Conservation (phyloP, 352 stramenopile genomes). For the Globisporangium echinulatum region DNA sequence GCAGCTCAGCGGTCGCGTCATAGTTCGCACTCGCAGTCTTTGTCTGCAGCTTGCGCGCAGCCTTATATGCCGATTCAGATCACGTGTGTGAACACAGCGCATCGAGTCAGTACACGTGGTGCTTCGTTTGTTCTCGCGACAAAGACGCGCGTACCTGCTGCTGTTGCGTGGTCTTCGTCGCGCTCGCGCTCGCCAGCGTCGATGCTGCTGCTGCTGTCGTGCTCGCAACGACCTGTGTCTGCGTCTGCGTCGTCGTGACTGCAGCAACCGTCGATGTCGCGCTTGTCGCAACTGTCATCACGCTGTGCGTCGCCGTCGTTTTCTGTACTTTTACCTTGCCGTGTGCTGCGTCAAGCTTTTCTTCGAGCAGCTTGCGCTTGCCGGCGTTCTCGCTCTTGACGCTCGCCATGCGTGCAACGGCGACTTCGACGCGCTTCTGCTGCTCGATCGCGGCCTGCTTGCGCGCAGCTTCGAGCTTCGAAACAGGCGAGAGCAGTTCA, state of each 20-base stretch:
- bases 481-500: constrained; percentile 52
- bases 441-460: constrained; percentile 56
- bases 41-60: constrained; percentile 6
- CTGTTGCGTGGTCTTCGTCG: constrained; percentile 2
- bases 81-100: neutral
- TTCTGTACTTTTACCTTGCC: constrained; percentile 40
- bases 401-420: constrained; percentile 42
- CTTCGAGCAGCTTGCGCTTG: constrained; percentile 55
- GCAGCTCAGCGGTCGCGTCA: constrained; percentile 22
- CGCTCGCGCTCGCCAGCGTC: neutral
- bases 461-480: constrained; percentile 68
- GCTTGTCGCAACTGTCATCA: constrained; percentile 7
- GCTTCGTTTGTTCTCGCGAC: too few species aligned
- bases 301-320: constrained; percentile 27
- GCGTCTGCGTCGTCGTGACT: neutral
- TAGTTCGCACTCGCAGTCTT: constrained; percentile 9
- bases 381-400: constrained; percentile 45
- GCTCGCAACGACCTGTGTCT: neutral
- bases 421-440: constrained; percentile 57
- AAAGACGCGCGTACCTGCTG: constrained; percentile 8
- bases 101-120: neutral
- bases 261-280: neutral
- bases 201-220: neutral
- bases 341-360: constrained; percentile 30
- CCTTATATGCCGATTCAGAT: neutral